These are phyloP conservation scores for Apiospora kogelbergensis DNA, from an alignment of 2,329 filamentous ascomycete genomes.

Conservation along the genomic window DNA sequence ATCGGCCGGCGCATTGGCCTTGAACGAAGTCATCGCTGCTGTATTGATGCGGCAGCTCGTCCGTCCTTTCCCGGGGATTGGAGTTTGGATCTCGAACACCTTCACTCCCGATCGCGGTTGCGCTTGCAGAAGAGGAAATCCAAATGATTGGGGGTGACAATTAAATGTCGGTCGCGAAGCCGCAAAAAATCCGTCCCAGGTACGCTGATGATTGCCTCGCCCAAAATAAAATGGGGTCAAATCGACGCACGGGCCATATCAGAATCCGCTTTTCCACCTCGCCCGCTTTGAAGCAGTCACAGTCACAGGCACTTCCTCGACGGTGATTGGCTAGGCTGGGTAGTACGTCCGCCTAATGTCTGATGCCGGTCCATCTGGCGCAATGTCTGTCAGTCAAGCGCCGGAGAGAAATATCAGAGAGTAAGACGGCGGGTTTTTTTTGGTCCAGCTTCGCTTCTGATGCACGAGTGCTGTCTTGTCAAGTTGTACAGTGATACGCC, in stretches of 20 bases:
- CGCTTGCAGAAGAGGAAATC: background rate
- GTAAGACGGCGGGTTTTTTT: background rate
- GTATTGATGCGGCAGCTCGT: slow-evolving; percentile 1
- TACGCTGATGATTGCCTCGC: slow-evolving; percentile 2
- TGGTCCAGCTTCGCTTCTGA: background rate
- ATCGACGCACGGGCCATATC: background rate
- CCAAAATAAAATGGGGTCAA: background rate
- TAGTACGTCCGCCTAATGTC: too few relatives aligned
- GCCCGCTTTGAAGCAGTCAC: too few relatives aligned
- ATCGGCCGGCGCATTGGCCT: slow-evolving; percentile 4
- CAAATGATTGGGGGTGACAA: slow-evolving; percentile 5
- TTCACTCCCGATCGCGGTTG: slow-evolving; percentile 1
- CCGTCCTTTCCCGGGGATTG: background rate
- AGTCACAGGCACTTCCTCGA: too few relatives aligned
- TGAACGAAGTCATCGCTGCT: slow-evolving; percentile 6
- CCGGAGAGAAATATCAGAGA: background rate
- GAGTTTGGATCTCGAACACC: background rate
- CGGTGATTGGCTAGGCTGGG: too few relatives aligned
- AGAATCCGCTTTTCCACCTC: too few relatives aligned
- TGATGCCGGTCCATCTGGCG: too few relatives aligned
- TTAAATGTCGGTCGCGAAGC: slow-evolving; percentile 7
- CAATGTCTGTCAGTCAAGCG: background rate
- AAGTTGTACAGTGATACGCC: background rate
- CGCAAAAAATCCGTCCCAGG: slow-evolving; percentile 1
- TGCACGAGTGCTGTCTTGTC: background rate